Base-by-base conservation (phyloP, 1,284 basidiomycete genomes). In the Sphagnurus paluster region DNA sequence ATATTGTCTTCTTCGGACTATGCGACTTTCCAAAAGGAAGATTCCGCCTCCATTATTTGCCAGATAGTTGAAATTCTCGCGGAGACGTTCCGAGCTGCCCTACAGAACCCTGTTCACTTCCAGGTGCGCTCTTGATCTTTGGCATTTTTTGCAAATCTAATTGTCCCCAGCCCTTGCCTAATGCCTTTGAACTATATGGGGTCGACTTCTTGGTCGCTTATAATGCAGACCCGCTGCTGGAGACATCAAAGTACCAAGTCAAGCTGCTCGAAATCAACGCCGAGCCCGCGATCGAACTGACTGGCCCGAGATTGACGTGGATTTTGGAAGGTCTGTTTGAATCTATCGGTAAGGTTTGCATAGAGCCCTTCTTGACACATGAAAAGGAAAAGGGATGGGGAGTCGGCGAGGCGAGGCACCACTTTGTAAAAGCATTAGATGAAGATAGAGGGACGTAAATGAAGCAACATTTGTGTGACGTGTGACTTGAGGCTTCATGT, bases 141-240 rank as follows among this genome's bases (percentile, higher is more conserved):
- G 10, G 17, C 5, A 9, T 19, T 5, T 25, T 16, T 19, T 32
- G 40, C 21, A 4, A 34, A 16, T 39, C 32, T 50, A 2, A 53
- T 39, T 2, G 19, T 16, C 9, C 46, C 19, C 17, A 97, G 88
- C 77, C 89, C 1, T 66, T 93, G 44, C 89, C 92, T 0, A 98
- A 98, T 60, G 91, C 91, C 0, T 99, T 98, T 60, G 97, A 99
- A 65, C 80, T 99, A 9, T 98, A 89, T 61, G 96, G 96, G 0
- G 80, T 93, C 8, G 96, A 99, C 64, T 87, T 99, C 52, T 69
- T 99, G 11, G 79, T 98, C 23, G 81, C 83, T 5, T 77, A 84
- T 57, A 63, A 62, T 24, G 45, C 57, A 6, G 49, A 52, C 5
- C 40, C 51, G 24, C 54, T 32, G 7, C 46, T 17, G 8, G 23